Conservation (phyloP, 371 early-diverging fungal species). For the Dichotomocladium elegans region DNA sequence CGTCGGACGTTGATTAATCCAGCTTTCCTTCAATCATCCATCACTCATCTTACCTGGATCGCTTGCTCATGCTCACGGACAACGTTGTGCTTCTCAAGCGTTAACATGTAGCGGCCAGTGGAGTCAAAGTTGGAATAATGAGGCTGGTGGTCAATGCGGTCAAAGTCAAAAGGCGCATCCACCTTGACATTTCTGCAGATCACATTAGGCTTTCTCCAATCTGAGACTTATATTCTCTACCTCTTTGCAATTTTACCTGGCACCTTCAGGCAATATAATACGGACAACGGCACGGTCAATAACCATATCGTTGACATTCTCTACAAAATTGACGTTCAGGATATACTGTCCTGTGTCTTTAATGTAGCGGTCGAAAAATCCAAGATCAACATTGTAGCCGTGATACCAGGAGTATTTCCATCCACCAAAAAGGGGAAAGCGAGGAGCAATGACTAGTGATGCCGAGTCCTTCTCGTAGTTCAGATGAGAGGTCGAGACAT, state of each 20-base stretch:
- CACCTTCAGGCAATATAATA: conserved; percentile 91
- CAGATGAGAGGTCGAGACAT: conserved; percentile 91
- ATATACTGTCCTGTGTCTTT: conserved; percentile 49
- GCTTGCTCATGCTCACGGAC: conserved; percentile 54
- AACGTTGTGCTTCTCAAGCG: conserved; percentile 60
- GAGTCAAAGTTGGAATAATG: conserved; percentile 74
- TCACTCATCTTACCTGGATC: conserved; percentile 27
- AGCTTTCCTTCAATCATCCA: background rate
- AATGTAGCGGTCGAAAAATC: conserved; percentile 45
- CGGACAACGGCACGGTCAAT: conserved; percentile 65
- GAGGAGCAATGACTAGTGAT: conserved; percentile 73
- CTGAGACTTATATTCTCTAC: background rate
- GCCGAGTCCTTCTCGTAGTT: conserved; percentile 40
- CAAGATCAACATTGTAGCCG: conserved; percentile 80
- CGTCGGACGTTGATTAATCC: background rate
- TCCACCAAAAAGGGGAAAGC: conserved; percentile 93
- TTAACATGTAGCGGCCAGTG: conserved; percentile 63
- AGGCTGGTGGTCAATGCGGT: conserved; percentile 27
- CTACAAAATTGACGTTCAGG: conserved; percentile 69
- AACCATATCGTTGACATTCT: conserved; percentile 58
- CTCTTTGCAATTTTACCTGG: conserved; percentile 54
- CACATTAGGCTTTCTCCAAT: too few relatives aligned
- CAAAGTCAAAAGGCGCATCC: conserved; percentile 49
- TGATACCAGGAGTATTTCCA: conserved; percentile 95
- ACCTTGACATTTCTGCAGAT: conserved; percentile 54